phyloP scores from a whole-genome alignment of 768 basidiomycete genomes.

The Naematelia aurantialba region DNA sequence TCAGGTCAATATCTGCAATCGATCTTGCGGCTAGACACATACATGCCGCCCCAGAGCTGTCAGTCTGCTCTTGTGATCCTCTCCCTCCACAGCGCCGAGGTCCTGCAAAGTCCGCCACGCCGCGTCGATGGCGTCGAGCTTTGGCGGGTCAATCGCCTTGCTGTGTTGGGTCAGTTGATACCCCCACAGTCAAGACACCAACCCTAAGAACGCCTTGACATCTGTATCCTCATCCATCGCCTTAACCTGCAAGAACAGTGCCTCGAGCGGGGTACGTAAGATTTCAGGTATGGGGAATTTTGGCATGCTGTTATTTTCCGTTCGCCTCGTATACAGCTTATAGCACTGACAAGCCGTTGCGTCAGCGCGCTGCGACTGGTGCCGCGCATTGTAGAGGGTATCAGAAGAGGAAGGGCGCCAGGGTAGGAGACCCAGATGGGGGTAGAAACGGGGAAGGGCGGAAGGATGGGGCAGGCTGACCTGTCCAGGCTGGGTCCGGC shows the following conservation, averaged over 20 bases:
- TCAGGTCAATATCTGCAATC: not conserved
- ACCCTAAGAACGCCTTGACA: slow-evolving; percentile 59
- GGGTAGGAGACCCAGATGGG: no score
- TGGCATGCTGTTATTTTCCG: slow-evolving; percentile 63
- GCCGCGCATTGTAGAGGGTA: no score
- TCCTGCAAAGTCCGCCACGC: slow-evolving; percentile 71
- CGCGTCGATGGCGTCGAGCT: slow-evolving; percentile 66
- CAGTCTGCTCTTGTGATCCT: slow-evolving; percentile 54
- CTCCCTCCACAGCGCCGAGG: slow-evolving; percentile 70
- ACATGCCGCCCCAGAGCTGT: slow-evolving; percentile 82
- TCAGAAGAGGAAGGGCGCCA: no score
- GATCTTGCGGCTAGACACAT: slow-evolving; percentile 38
- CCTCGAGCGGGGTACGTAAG: slow-evolving; percentile 77
- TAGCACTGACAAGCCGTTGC: slow-evolving; percentile 62
- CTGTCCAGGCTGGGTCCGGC: slow-evolving; percentile 61
- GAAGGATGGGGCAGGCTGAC: no score
- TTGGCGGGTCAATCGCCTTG: slow-evolving; percentile 79
- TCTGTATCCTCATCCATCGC: slow-evolving; percentile 71
- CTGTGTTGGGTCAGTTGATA: slow-evolving; percentile 22
- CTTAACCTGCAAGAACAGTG: slow-evolving; percentile 74
- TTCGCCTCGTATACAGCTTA: slow-evolving; percentile 75
- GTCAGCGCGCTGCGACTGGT: not conserved
- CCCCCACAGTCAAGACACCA: not conserved
- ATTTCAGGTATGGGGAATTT: slow-evolving; percentile 83
- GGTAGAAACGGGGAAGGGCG: no score